Conservation (phyloP, 1,284 basidiomycete genomes). For the Puccinia novopanici region DNA sequence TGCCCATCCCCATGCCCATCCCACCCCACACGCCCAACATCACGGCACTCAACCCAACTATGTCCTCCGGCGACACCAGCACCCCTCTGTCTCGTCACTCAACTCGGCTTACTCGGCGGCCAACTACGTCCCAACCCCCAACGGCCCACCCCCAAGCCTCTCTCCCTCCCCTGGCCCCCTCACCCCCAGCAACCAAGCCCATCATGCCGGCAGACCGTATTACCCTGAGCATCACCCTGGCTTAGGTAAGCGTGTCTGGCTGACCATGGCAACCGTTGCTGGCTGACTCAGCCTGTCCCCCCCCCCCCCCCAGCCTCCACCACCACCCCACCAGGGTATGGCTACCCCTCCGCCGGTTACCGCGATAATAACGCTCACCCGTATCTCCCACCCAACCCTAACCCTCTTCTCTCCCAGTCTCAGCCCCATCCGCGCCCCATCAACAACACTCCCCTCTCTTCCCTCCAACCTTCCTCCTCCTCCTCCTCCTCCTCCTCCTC, state of each 20-base stretch:
- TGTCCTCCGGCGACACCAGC: not conserved
- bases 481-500: too few species aligned
- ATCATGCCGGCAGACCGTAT: not conserved
- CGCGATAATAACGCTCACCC: not conserved
- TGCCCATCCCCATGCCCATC: not conserved
- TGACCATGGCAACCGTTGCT: not conserved
- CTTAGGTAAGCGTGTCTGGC: not conserved
- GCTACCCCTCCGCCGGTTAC: not conserved
- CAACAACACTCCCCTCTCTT: not conserved
- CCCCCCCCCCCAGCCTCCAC: not conserved
- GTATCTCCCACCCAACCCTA: not conserved
- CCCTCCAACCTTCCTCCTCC: too few species aligned
- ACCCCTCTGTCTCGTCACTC: slow-evolving; percentile 31
- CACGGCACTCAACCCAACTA: not conserved
- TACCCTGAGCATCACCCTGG: slow-evolving; percentile 20
- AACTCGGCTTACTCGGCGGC: not conserved
- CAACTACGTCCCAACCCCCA: too few species aligned
- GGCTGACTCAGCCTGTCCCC: not conserved
- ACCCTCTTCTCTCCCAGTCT: not conserved
- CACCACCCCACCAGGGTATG: not conserved
- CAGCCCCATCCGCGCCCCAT: not conserved
- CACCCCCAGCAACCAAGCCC: not conserved
- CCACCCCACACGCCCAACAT: not conserved
- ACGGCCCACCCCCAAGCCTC: slow-evolving; percentile 9
- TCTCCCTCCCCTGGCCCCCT: not conserved